These are phyloP conservation scores for Nematocida parisii DNA, from an alignment of 371 early-diverging fungal genomes.

Conservation along the genomic window DNA sequence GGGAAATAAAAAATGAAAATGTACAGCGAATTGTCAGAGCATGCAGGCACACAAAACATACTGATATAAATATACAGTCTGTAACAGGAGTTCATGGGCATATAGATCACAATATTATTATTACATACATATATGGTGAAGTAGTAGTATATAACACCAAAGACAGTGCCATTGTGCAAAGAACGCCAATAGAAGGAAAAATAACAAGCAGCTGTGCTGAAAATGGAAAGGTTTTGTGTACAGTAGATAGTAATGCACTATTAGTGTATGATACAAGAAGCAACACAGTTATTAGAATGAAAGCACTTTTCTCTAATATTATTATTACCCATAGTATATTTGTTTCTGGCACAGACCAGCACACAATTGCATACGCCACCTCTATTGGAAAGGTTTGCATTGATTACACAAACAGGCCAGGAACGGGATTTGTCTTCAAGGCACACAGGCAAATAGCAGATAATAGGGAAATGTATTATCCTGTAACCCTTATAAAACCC, in stretches of 20 bases:
- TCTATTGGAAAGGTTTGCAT: conserved; percentile 41
- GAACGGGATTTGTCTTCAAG: conserved; percentile 41
- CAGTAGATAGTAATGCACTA: conserved; percentile 2
- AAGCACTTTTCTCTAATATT: not conserved
- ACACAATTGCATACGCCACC: conserved; percentile 19
- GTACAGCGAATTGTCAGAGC: conserved; percentile 3
- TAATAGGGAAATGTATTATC: conserved; percentile 45
- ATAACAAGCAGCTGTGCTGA: conserved; percentile 2
- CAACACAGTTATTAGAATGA: not conserved
- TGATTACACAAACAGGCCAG: conserved; percentile 3
- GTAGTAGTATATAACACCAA: conserved; percentile 6
- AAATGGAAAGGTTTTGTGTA: conserved; percentile 1
- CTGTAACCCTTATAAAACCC: conserved; percentile 24
- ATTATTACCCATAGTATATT: conserved; percentile 4
- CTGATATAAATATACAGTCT: not conserved
- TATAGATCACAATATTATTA: not conserved
- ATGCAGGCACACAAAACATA: not conserved
- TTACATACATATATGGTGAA: conserved; percentile 13
- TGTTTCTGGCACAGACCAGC: not conserved
- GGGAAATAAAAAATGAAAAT: conserved; percentile 20
- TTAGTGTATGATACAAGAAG: not conserved
- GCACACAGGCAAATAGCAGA: conserved; percentile 38
- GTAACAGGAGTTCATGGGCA: conserved; percentile 15
- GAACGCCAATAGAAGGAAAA: not conserved
- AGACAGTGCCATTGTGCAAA: not conserved